These are phyloP conservation scores for Plasmodium sp. DNA, from an alignment of 169 alveolate genomes.

Conservation along the genomic window DNA sequence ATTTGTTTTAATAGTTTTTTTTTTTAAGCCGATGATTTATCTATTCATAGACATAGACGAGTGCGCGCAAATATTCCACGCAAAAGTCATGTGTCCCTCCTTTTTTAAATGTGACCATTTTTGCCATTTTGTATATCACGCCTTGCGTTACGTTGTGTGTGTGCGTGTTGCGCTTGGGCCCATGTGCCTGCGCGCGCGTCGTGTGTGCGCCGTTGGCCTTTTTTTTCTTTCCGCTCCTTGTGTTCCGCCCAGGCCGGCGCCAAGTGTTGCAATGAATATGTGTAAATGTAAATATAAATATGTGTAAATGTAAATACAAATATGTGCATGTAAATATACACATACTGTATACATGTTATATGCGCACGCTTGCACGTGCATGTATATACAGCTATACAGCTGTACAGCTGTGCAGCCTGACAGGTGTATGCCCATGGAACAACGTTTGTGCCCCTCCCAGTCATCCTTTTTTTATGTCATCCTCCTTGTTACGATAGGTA, in stretches of 20 bases:
- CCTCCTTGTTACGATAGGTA: neutral
- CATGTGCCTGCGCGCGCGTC: neutral
- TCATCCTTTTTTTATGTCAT: neutral
- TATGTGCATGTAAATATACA: neutral
- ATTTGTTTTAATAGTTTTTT: slow-evolving; percentile 23
- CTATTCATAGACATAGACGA: neutral
- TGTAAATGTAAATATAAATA: neutral
- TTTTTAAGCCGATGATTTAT: neutral
- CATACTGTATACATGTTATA: neutral
- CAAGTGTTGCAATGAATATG: neutral
- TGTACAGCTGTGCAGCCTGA: neutral
- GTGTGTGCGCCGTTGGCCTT: neutral
- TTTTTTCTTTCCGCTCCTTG: neutral
- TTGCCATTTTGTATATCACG: neutral
- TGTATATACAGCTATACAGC: neutral
- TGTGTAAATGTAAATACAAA: neutral
- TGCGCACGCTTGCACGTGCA: neutral
- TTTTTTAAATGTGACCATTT: neutral
- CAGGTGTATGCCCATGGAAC: neutral
- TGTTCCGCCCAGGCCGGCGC: neutral
- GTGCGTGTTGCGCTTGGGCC: neutral
- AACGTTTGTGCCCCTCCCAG: neutral
- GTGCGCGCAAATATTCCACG: neutral
- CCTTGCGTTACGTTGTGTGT: neutral
- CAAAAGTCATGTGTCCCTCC: neutral